Evolutionary conservation across 306 rosid genomes (phyloP).

Genomic region (Lathyrus oleraceus): DNA sequence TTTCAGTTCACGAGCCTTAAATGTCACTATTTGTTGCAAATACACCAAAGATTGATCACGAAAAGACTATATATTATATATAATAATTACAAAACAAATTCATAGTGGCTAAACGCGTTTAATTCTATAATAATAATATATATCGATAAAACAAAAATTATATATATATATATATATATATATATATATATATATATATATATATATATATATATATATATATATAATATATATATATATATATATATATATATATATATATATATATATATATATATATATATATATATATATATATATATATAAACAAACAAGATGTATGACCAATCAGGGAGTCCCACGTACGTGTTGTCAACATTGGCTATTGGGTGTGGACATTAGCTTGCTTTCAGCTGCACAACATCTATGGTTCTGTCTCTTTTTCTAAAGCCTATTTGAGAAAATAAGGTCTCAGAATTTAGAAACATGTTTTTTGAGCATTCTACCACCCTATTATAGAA

Average conservation of each 20-base stretch:
- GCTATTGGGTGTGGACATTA: neutral
- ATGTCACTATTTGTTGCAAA: conserved; percentile 53
- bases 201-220: no score
- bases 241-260: no score
- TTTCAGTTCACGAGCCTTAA: conserved; percentile 68
- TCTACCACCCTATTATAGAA: neutral
- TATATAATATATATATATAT: no score
- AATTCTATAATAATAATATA: neutral
- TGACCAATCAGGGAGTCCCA: neutral
- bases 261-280: no score
- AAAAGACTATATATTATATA: conserved; percentile 41
- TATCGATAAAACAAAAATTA: no score
- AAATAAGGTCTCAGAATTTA: neutral
- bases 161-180: no score
- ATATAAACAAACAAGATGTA: neutral
- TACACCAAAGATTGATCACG: conserved; percentile 52
- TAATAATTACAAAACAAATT: conserved; percentile 46
- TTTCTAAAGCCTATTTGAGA: neutral
- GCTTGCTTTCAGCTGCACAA: neutral
- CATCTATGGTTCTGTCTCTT: neutral
- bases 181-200: no score
- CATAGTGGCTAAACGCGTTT: conserved; percentile 59
- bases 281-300: no score
- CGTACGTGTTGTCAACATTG: conserved; percentile 7
- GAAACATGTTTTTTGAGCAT: neutral